Evolutionary conservation across 2,329 filamentous ascomycete species (phyloP), one percentile per base, ranked within the genome.

Genomic region (Alternaria triticimaculans): DNA sequence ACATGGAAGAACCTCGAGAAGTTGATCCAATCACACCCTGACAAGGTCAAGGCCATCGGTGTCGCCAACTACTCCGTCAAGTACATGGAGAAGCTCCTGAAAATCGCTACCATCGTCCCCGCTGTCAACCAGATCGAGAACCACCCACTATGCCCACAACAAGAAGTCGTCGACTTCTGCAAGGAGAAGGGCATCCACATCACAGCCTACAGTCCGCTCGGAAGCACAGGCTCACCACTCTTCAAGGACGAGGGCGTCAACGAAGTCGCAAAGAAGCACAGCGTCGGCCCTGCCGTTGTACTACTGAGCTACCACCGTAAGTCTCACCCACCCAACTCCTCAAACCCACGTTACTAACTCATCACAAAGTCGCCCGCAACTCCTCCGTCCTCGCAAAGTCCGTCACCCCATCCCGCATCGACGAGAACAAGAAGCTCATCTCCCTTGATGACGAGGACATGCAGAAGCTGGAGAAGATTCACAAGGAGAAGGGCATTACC

Each of bases 1-100:
- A 93, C 91, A 54, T 96, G 92, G 91, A 90, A 90, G 82, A 87
- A 86, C 78, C 89, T 93, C 86, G 91, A 93, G 83, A 86, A 85
- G 66, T 82, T 92, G 41, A 73, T 80, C 62, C 75, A 81, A 48
- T 76, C 80, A 14, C 80, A 82, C 28, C 78, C 77, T 14, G 81
- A 81, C 23, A 84, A 84, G 68, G 78, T 80, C 55, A 84, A 84
- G 75, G 83, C 83, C 21, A 85, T 85, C 63, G 83, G 84, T 53
- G 83, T 85, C 4, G 82, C 82, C 37, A 85, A 85, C 73, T 84
- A 83, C 79, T 82, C 80, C 2, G 80, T 82, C 55, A 81, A 81
- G 66, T 84, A 80, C 73, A 72, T 85, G 18, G 79, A 84, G 73
- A 82, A 83, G 72, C 79, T 85, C 6, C 82, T 90, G 6, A 80